Percentiles rank a stretch among this genome's conserved stretches.
These are phyloP conservation scores for Phaeophleospora eucalypticola DNA, from an alignment of 2,329 filamentous ascomycete species.

Conservation along the genomic window DNA sequence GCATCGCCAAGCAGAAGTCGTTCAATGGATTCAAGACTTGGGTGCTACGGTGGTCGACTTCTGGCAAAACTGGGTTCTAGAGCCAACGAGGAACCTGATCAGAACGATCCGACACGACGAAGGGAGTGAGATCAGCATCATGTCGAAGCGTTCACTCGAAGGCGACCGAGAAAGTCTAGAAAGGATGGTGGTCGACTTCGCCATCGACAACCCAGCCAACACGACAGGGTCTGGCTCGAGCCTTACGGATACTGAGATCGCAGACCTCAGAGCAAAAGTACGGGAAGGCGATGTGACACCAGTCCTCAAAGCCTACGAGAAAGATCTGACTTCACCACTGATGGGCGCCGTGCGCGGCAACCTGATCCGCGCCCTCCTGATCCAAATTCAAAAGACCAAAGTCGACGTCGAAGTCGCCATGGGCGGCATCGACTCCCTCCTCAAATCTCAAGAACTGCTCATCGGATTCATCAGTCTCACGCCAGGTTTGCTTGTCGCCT, in stretches of 20 bases:
- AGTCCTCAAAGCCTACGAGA: constrained; percentile 85
- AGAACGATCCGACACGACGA: constrained; percentile 90
- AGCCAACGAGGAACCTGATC: constrained; percentile 76
- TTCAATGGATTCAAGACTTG: constrained; percentile 74
- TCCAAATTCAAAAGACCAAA: constrained; percentile 98
- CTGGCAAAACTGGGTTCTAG: constrained; percentile 93
- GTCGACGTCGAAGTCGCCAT: constrained; percentile 96
- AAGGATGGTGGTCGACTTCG: constrained; percentile 97
- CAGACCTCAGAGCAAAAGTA: constrained; percentile 72
- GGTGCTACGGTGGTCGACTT: constrained; percentile 81
- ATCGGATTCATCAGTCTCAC: constrained; percentile 97
- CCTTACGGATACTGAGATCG: constrained; percentile 65
- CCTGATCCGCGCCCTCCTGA: constrained; percentile 81
- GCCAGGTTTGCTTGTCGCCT: constrained; percentile 82
- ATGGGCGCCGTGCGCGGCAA: constrained; percentile 80
- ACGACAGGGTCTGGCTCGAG: constrained; percentile 39
- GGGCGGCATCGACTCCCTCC: constrained; percentile 85
- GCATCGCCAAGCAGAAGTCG: constrained; percentile 69
- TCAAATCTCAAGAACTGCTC: constrained; percentile 94
- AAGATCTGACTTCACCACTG: constrained; percentile 77
- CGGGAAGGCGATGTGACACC: constrained; percentile 90
- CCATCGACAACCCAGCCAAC: constrained; percentile 70
- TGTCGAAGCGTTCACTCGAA: constrained; percentile 87
- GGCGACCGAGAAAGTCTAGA: constrained; percentile 89
- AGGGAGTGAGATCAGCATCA: constrained; percentile 89